Evolutionary conservation across 441 rosid species (phyloP).

Genomic region (Raphanus hybrid): DNA sequence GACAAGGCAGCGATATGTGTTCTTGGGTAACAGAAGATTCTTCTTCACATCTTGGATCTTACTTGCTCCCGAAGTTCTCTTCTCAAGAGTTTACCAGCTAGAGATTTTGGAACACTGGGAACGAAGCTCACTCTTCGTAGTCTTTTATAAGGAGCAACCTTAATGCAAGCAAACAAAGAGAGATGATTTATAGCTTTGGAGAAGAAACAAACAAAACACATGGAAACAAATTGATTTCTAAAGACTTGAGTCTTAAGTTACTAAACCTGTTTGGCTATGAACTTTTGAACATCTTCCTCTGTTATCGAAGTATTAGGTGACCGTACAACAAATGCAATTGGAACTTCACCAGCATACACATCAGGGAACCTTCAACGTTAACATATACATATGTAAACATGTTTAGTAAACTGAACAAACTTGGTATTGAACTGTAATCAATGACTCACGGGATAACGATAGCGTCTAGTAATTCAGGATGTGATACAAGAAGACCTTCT

Average conservation of each 20-base stretch:
- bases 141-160: conserved; percentile 75
- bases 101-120: conserved; percentile 60
- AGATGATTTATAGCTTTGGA: conserved; percentile 4
- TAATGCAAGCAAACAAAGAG: conserved; percentile 30
- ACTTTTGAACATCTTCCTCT: conserved; percentile 63
- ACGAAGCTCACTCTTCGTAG: conserved; percentile 57
- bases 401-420: not conserved
- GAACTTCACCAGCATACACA: conserved; percentile 93
- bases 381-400: not conserved
- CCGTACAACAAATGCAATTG: conserved; percentile 80
- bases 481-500: conserved; percentile 93
- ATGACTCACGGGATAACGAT: conserved; percentile 89
- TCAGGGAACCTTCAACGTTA: conserved; percentile 69
- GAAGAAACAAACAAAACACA: not conserved
- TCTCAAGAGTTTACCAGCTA: conserved; percentile 68
- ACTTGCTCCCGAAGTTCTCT: conserved; percentile 57
- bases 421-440: not conserved
- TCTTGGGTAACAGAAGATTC: not conserved
- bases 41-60: conserved; percentile 56
- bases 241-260: conserved; percentile 16
- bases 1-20: not conserved
- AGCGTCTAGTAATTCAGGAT: conserved; percentile 79
- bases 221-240: not conserved
- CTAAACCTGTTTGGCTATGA: conserved; percentile 77
- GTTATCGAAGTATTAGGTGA: conserved; percentile 64